Conservation (phyloP, 371 early-diverging fungal species). For the Coemansia sp. region DNA sequence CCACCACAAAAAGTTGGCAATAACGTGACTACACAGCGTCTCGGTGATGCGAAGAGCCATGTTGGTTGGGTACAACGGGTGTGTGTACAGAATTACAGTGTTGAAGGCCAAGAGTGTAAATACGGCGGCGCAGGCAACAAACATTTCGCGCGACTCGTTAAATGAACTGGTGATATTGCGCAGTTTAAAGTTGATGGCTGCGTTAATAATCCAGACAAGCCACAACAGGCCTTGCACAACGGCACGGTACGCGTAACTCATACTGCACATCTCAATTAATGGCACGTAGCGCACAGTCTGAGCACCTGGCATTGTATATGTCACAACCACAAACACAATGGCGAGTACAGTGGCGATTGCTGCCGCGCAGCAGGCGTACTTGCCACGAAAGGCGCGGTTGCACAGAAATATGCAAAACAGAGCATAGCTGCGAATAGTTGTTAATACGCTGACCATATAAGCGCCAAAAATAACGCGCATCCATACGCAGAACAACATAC, state of each 20-base stretch:
- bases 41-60: slow-evolving; percentile 14
- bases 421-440: slow-evolving; percentile 42
- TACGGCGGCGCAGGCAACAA: slow-evolving; percentile 34
- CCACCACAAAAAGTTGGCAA: slow-evolving; percentile 49
- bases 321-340: slow-evolving; percentile 22
- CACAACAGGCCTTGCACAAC: slow-evolving; percentile 40
- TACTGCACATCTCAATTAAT: slow-evolving; percentile 35
- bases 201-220: slow-evolving; percentile 40
- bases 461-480: slow-evolving; percentile 35
- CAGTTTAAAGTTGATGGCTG: slow-evolving; percentile 30
- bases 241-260: slow-evolving; percentile 40
- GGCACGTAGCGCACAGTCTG: slow-evolving; percentile 24
- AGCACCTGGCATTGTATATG: slow-evolving; percentile 26
- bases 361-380: slow-evolving; percentile 15
- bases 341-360: slow-evolving; percentile 12
- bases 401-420: slow-evolving; percentile 42
- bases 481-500: slow-evolving; percentile 45
- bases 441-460: slow-evolving; percentile 31
- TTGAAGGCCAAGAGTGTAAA: slow-evolving; percentile 38
- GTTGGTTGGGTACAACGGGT: slow-evolving; percentile 35
- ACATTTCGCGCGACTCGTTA: slow-evolving; percentile 46
- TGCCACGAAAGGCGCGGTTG: slow-evolving; percentile 25
- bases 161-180: slow-evolving; percentile 50
- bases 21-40: slow-evolving; percentile 28
- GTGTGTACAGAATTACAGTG: slow-evolving; percentile 35